Conservation (phyloP, 108 stramenopile genomes). For the Conticribra weissflogii region DNA sequence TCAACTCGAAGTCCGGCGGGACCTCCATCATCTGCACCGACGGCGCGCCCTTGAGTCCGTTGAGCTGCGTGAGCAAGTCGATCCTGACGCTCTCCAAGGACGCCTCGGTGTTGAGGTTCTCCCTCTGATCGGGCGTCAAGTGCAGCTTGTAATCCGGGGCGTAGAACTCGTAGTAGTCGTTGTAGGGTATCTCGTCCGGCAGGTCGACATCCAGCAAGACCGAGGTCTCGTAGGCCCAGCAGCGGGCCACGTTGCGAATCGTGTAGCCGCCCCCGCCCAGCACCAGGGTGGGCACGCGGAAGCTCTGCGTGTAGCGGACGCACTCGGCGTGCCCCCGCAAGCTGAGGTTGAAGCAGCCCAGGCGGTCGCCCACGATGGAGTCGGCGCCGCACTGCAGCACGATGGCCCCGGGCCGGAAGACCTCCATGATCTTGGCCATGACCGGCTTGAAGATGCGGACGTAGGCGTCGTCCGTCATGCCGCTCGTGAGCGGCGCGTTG, state of each 20-base stretch:
- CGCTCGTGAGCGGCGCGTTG: conserved; percentile 96
- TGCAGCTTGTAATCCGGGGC: conserved; percentile 98
- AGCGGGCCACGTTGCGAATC: conserved; percentile 97
- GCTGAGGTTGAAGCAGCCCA: conserved; percentile 99
- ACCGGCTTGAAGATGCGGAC: conserved; percentile 95
- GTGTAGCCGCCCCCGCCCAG: conserved; percentile 99
- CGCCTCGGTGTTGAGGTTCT: conserved; percentile 84
- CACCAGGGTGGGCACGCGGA: conserved; percentile 94
- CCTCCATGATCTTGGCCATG: conserved; percentile 95
- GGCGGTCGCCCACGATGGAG: conserved; percentile 96
- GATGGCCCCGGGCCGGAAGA: conserved; percentile 95
- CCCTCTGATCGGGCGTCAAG: conserved; percentile 80
- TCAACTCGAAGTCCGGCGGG: conserved; percentile 77
- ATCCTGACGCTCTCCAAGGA: conserved; percentile 66
- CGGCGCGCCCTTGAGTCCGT: conserved; percentile 88
- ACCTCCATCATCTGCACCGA: conserved; percentile 92
- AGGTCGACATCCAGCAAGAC: conserved; percentile 80
- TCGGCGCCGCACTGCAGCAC: conserved; percentile 99
- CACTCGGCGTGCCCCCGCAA: conserved; percentile 93
- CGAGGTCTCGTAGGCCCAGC: conserved; percentile 97
- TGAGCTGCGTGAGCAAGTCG: conserved; percentile 84
- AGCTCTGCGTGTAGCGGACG: conserved; percentile 89
- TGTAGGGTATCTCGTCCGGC: conserved; percentile 96
- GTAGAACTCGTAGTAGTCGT: conserved; percentile 99
- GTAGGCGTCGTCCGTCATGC: conserved; percentile 95